Percentiles rank a stretch among this genome's conserved stretches.
phyloP scores from a whole-genome alignment of 345 rosid genomes.

The Arabis alpina region DNA sequence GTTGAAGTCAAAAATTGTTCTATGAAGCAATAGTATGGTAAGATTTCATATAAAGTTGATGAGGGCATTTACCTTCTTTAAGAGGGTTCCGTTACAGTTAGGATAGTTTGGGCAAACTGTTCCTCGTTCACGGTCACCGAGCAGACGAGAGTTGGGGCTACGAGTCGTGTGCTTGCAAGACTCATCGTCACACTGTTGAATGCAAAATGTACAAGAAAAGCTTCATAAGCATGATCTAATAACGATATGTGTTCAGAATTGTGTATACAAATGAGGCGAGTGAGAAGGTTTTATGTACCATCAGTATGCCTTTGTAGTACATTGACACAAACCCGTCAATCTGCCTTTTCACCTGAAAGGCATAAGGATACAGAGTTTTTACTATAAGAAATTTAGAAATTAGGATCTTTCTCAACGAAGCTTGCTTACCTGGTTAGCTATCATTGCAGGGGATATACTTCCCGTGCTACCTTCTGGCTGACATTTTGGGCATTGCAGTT shows the following conservation, averaged over 20 bases:
- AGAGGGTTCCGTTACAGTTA: conserved; percentile 79
- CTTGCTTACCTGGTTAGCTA: conserved; percentile 81
- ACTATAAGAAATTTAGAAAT: neutral
- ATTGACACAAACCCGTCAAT: conserved; percentile 68
- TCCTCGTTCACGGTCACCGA: conserved; percentile 90
- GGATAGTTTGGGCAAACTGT: conserved; percentile 98
- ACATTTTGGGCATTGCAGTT: conserved; percentile 73
- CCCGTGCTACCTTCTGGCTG: conserved; percentile 66
- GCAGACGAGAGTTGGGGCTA: conserved; percentile 59
- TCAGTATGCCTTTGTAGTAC: conserved; percentile 90
- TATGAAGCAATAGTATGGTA: conserved; percentile 5
- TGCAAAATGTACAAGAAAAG: conserved; percentile 17
- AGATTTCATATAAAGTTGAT: neutral
- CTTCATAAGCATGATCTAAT: conserved; percentile 8
- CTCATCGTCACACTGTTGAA: conserved; percentile 90
- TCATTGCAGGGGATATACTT: conserved; percentile 72
- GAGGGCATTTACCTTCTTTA: conserved; percentile 61
- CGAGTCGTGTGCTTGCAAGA: conserved; percentile 85
- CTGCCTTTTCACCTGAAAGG: conserved; percentile 82
- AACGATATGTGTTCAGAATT: conserved; percentile 5
- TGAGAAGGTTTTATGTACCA: conserved; percentile 54
- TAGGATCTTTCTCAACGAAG: conserved; percentile 3
- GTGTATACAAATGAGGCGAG: conserved; percentile 8
- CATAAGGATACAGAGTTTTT: conserved; percentile 21
- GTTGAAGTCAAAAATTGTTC: neutral